Evolutionary conservation across 1,139 yeast species (phyloP), one percentile per base, ranked within the genome.

Genomic region (Sugiyamaella grinbergsii): DNA sequence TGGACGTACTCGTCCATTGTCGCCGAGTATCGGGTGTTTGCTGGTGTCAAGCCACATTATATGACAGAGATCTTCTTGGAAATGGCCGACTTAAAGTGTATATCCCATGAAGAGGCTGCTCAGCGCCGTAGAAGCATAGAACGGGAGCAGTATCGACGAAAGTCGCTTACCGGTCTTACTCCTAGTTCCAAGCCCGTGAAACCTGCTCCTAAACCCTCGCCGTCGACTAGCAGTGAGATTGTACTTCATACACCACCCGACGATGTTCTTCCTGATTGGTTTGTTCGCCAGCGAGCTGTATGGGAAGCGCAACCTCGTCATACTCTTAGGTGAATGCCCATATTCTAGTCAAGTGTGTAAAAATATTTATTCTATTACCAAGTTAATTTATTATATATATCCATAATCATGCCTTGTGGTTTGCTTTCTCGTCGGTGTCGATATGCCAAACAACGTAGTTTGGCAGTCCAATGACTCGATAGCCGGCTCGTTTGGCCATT

Each of bases 1-100:
- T 91, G 97, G 98, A 84, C 83, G 59, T 85, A 86, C 64, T 82
- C 90, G 32, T 82, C 94, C 20, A 82, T 91, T 7, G 79, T 90
- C 26, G 85, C 85, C 58, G 98, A 93, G 66, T 93, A 88, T 69
- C 74, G 96, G 45, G 77, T 86, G 6, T 87, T 82, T 67, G 77
- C 89, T 1, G 86, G 90, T 29, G 81, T 80, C 54, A 83, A 86
- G 60, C 75, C 85, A 26, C 87, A 82, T 60, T 90, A 89, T 65
- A 80, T 78, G 63, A 90, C 93, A 4, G 96, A 91, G 62, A 84
- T 85, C 8, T 89, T 85, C 61, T 69, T 91, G 44, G 98, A 91
- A 62, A 69, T 89, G 57, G 71, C 87, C 4, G 80, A 80, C 18
- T 43, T 60, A 22, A 42, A 38, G 11, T 52, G 57, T 41, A 43